phyloP scores from a whole-genome alignment of 805 yeast genomes.

The Candida oleophila region DNA sequence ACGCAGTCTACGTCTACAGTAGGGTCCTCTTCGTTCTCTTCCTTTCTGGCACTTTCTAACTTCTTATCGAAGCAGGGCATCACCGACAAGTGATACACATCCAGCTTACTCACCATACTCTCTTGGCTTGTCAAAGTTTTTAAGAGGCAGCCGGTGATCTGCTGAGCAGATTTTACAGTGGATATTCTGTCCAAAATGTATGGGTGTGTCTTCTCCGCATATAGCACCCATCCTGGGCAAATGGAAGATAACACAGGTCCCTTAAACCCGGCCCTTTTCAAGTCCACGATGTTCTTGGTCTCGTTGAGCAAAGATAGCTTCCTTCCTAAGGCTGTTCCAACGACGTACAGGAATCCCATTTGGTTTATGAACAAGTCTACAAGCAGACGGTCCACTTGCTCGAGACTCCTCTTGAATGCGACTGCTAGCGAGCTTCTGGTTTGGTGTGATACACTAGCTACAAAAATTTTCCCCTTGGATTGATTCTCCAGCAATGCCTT shows the following conservation, averaged over 20 bases:
- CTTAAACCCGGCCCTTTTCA: constrained; percentile 24
- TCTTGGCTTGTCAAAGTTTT: constrained; percentile 49
- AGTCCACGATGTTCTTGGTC: constrained; percentile 42
- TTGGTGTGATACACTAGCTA: constrained; percentile 82
- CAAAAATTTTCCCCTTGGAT: constrained; percentile 46
- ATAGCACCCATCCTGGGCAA: constrained; percentile 96
- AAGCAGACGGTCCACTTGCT: constrained; percentile 60
- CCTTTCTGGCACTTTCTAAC: constrained; percentile 88
- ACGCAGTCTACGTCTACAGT: constrained; percentile 85
- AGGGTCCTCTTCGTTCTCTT: constrained; percentile 37
- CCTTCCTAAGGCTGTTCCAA: constrained; percentile 85
- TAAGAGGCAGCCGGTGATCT: constrained; percentile 78
- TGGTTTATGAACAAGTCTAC: constrained; percentile 54
- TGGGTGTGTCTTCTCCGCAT: constrained; percentile 95
- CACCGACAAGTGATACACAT: constrained; percentile 75
- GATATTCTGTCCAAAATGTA: constrained; percentile 70
- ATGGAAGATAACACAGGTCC: constrained; percentile 66
- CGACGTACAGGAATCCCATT: constrained; percentile 70
- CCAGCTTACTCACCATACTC: constrained; percentile 19
- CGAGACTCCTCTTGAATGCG: constrained; percentile 55
- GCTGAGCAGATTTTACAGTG: constrained; percentile 86
- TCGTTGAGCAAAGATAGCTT: constrained; percentile 54
- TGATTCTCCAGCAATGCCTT: constrained; percentile 41
- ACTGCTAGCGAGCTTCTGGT: constrained; percentile 77
- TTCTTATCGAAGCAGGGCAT: constrained; percentile 99